A percentile compares a stretch with the other conserved stretches of the same genome.
These are phyloP conservation scores for Chrysoporthe puriensis DNA, from an alignment of 2,329 filamentous ascomycete genomes.

Conservation along the genomic window DNA sequence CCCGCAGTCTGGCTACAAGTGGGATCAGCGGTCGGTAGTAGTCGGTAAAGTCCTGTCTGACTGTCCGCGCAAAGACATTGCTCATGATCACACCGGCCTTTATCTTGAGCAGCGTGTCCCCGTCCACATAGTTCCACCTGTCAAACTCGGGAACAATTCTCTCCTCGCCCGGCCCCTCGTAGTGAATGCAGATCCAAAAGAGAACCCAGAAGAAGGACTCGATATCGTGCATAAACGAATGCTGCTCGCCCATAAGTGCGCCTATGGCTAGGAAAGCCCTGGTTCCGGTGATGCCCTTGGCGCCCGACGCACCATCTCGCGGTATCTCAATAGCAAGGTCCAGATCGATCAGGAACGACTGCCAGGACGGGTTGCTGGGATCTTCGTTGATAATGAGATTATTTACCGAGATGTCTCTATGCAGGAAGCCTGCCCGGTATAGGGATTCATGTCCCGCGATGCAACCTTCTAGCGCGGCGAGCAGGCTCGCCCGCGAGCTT, in stretches of 20 bases:
- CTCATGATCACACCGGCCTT: not conserved
- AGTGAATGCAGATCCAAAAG: conserved; percentile 51
- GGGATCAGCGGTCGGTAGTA: conserved; percentile 43
- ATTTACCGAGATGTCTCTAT: conserved; percentile 42
- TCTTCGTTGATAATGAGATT: conserved; percentile 46
- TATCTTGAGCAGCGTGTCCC: not conserved
- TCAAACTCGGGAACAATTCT: conserved; percentile 34
- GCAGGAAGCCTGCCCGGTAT: conserved; percentile 37
- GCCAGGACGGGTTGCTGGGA: not conserved
- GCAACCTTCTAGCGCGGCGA: conserved; percentile 38
- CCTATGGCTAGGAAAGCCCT: conserved; percentile 52
- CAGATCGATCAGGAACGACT: conserved; percentile 39
- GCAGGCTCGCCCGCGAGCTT: conserved; percentile 37
- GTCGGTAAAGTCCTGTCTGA: conserved; percentile 29
- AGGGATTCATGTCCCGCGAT: conserved; percentile 39
- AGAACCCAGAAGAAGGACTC: conserved; percentile 54
- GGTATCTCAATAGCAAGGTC: conserved; percentile 42
- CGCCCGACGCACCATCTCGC: conserved; percentile 40
- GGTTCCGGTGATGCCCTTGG: conserved; percentile 47
- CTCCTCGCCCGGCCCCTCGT: conserved; percentile 31
- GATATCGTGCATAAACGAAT: conserved; percentile 50
- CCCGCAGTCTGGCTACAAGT: conserved; percentile 43
- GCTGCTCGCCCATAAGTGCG: conserved; percentile 43
- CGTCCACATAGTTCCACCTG: conserved; percentile 32
- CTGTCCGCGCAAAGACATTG: not conserved